phyloP scores from a whole-genome alignment of 352 stramenopile genomes.

The Phytophthora vignae region DNA sequence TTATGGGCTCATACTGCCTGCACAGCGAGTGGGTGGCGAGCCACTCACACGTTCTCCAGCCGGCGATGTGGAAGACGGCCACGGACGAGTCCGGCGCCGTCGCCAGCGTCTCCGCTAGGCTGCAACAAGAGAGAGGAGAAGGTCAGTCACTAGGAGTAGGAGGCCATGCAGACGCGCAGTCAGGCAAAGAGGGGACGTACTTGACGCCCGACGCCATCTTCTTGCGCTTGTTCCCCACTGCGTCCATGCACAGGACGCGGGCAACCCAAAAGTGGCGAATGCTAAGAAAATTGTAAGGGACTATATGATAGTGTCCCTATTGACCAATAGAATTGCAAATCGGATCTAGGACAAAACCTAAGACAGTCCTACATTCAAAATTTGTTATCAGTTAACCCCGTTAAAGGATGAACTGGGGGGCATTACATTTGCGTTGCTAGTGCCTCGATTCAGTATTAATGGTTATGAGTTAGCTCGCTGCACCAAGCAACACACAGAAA shows the following conservation, averaged over 20 bases:
- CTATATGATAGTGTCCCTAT: too few species aligned
- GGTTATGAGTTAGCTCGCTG: slow-evolving; percentile 9
- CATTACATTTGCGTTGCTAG: background rate
- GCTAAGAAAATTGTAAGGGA: background rate
- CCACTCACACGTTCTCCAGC: slow-evolving; percentile 70
- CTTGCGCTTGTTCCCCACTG: slow-evolving; percentile 36
- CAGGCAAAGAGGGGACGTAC: slow-evolving; percentile 40
- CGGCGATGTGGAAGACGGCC: slow-evolving; percentile 69
- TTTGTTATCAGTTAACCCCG: too few species aligned
- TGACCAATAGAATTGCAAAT: background rate
- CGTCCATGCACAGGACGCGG: slow-evolving; percentile 12
- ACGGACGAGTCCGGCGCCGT: slow-evolving; percentile 19
- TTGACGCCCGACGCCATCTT: slow-evolving; percentile 61
- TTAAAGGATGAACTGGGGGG: too few species aligned
- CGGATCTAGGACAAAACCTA: background rate
- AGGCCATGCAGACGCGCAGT: background rate
- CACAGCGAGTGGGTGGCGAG: background rate
- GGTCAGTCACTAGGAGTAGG: background rate
- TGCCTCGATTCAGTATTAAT: slow-evolving; percentile 17
- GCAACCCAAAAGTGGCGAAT: background rate
- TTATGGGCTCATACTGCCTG: background rate
- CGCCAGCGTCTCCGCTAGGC: slow-evolving; percentile 52
- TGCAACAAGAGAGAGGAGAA: slow-evolving; percentile 23
- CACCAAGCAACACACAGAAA: slow-evolving; percentile 5
- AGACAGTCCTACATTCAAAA: too few species aligned